Evolutionary conservation across 2,329 filamentous ascomycete species (phyloP).

Genomic region (Microcyclosporella mali): DNA sequence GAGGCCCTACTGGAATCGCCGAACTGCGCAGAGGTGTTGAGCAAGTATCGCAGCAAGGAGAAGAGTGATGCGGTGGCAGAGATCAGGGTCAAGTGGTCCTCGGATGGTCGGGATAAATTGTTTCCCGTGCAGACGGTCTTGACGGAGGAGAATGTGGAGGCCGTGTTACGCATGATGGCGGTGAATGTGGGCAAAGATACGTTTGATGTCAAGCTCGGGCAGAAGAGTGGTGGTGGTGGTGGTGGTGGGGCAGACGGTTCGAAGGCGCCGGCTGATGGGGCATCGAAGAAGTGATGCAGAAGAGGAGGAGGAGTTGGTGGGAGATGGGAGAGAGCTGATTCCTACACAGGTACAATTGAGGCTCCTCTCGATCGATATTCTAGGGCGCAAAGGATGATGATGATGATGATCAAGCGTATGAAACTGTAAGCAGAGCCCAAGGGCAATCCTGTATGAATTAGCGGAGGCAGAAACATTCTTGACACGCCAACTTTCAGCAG

Average conservation of each 20-base stretch:
- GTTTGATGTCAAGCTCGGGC: conserved; percentile 29
- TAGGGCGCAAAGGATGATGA: too few relatives aligned
- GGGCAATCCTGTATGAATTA: too few relatives aligned
- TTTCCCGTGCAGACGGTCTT: conserved; percentile 32
- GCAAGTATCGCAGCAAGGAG: conserved; percentile 32
- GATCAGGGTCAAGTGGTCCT: conserved; percentile 31
- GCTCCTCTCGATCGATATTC: too few relatives aligned
- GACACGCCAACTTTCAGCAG: too few relatives aligned
- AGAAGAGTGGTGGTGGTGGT: background rate
- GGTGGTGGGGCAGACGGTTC: background rate
- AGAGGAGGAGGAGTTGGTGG: too few relatives aligned
- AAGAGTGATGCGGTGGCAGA: conserved; percentile 25
- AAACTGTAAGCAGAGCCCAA: too few relatives aligned
- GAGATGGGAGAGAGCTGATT: too few relatives aligned
- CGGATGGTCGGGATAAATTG: conserved; percentile 28
- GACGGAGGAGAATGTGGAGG: conserved; percentile 31
- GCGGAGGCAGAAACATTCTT: too few relatives aligned
- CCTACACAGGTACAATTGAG: too few relatives aligned
- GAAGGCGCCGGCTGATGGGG: background rate
- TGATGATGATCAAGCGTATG: too few relatives aligned
- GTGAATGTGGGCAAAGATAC: conserved; percentile 30
- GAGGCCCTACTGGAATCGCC: conserved; percentile 22
- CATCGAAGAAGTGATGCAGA: conserved; percentile 1
- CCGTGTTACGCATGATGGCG: conserved; percentile 29
- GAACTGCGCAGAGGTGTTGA: conserved; percentile 32